Conservation (phyloP, 345 rosid species). For the Turritis glabra region DNA sequence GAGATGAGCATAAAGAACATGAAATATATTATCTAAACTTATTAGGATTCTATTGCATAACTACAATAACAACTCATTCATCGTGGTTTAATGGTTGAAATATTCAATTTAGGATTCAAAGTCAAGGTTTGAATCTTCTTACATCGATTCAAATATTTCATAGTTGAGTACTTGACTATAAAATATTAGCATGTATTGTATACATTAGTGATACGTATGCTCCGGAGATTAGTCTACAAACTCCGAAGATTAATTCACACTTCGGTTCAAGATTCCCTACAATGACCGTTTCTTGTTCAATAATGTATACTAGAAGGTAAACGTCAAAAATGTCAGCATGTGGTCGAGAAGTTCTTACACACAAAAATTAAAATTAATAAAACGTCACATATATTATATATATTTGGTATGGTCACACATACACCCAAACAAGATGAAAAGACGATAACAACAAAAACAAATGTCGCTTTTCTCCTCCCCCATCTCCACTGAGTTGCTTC, state of each 20-base stretch:
- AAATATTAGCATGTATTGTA: no score
- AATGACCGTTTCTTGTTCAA: not conserved
- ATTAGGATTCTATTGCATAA: no score
- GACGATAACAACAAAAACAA: slow-evolving; percentile 7
- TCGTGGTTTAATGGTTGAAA: not conserved
- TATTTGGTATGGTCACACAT: not conserved
- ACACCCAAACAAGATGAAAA: not conserved
- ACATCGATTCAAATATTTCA: not conserved
- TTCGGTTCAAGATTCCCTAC: not conserved
- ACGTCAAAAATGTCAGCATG: not conserved
- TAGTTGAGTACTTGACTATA: no score
- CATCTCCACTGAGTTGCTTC: slow-evolving; percentile 19
- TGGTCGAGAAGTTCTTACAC: not conserved
- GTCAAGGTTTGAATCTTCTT: not conserved
- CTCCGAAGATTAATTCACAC: not conserved
- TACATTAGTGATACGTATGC: not conserved
- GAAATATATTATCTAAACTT: no score
- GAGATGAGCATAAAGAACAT: no score
- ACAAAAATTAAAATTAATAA: not conserved
- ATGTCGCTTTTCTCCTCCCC: slow-evolving; percentile 15
- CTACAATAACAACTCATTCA: not conserved
- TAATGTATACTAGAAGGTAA: not conserved
- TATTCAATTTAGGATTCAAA: no score
- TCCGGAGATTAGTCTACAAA: not conserved
- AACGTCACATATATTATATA: not conserved